Evolutionary conservation across 148 eudicot species (phyloP).

Genomic region (Spergularia marina): DNA sequence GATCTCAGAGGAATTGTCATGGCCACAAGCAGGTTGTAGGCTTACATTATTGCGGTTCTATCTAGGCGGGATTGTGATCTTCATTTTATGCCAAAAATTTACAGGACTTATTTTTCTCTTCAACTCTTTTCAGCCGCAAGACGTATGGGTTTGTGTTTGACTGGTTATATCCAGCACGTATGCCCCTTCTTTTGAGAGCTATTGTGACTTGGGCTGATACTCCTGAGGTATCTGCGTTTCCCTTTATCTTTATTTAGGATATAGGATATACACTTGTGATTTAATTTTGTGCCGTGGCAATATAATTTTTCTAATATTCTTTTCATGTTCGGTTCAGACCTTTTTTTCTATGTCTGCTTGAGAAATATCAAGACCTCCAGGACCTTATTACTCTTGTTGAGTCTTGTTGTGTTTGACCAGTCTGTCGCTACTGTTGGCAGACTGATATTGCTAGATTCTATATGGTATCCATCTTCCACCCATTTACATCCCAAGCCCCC

Average conservation of each 20-base stretch:
- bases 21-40: constrained; percentile 72
- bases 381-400: not conserved
- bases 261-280: not conserved
- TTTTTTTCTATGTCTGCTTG: not conserved
- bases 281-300: not conserved
- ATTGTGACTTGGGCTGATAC: constrained; percentile 77
- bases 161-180: constrained; percentile 87
- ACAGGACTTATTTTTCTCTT: constrained; percentile 6
- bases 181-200: constrained; percentile 76
- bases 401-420: not conserved
- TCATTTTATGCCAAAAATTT: constrained; percentile 5
- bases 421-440: not conserved
- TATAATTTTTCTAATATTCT: not conserved
- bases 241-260: not conserved
- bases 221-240: constrained; percentile 60
- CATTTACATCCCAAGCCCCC: not conserved
- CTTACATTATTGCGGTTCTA: not conserved
- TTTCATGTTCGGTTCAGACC: not conserved
- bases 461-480: not conserved
- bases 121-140: constrained; percentile 56
- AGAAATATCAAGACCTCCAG: not conserved
- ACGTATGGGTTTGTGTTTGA: constrained; percentile 79
- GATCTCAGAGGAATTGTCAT: constrained; percentile 88
- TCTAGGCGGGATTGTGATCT: not conserved
- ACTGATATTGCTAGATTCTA: not conserved